Base-by-base conservation (phyloP, 768 basidiomycete genomes). In the Tremella yokohamensis region DNA sequence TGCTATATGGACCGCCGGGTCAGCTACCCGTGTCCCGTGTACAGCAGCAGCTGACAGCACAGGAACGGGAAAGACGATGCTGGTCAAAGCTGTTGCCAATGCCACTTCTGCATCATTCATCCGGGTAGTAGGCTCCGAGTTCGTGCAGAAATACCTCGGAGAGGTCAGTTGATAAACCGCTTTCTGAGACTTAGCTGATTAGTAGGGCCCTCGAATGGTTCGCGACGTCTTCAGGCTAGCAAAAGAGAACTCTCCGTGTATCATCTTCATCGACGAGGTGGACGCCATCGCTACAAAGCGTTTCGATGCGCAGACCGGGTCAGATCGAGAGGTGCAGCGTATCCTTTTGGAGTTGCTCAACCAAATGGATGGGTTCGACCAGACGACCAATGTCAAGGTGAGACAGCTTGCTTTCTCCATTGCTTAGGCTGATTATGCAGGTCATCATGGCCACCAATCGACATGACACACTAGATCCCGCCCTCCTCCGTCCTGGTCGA, bases 381-480 rank as follows among this genome's bases (percentile, higher is more conserved):
- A 99, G 77, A 88, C 88, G 3, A 92, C 90, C 75, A 98, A 93
- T 68, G 96, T 99, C 73, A 98, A 99, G 85, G 93, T 89, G 71
- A 47, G 25, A 12, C 48, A 20, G 3, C 19, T 20, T 40, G 15
- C 29, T n/a, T 16, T 42, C 4, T 13, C 13, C 18, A 40, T 24
- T 15, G 38, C n/a, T 15, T 9, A 19, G 57, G 39, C 52, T 60
- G 39, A 65, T 57, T 13, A 2, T 16, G 16, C 59, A 96, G 92
- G 96, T 99, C 40, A 99, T 99, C 76, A 98, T 98, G 96, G 96
- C 96, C 24, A 99, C 96, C 42, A 99, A 99, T 79, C 88, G 96
- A 68, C 89, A 90, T 47, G 96, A 99, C 77, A 99, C 96, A 4
- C 83, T 99, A 26, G 96, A 99, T 77, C 96, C 96, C 58, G 96